A percentile compares a stretch with the other conserved stretches of the same genome.
Evolutionary conservation across 345 rosid genomes (phyloP).

Genomic region (Turnera subulata): DNA sequence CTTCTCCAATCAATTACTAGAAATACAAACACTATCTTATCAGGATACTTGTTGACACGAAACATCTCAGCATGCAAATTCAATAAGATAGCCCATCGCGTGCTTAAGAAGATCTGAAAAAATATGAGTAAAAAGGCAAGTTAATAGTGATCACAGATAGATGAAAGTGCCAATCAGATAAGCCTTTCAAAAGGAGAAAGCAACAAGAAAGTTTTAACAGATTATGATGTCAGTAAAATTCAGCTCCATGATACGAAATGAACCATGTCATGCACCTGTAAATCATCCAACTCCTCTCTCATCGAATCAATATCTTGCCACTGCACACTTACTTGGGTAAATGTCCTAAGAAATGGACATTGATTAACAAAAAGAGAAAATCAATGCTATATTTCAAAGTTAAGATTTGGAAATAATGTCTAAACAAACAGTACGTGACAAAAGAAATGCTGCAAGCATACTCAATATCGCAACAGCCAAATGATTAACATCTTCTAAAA

Average conservation of each 20-base stretch:
- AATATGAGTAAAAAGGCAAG: constrained; percentile 1
- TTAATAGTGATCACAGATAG: background rate
- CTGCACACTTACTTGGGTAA: constrained; percentile 95
- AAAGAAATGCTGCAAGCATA: background rate
- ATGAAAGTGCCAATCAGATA: background rate
- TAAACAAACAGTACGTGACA: background rate
- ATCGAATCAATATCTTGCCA: constrained; percentile 99
- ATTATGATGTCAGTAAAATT: background rate
- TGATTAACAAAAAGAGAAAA: too few relatives aligned
- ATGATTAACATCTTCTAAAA: too few relatives aligned
- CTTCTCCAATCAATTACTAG: background rate
- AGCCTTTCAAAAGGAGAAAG: constrained; percentile 2
- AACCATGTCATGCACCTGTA: constrained; percentile 50
- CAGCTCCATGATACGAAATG: too few relatives aligned
- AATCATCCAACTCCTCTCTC: constrained; percentile 98
- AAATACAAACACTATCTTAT: constrained; percentile 1
- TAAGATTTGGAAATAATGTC: too few relatives aligned
- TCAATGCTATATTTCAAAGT: too few relatives aligned
- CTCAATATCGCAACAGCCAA: background rate
- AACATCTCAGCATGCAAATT: constrained; percentile 98
- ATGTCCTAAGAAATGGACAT: constrained; percentile 49
- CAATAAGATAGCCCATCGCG: constrained; percentile 96
- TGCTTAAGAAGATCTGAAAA: constrained; percentile 91
- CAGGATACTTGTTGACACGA: constrained; percentile 99
- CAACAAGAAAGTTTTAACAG: background rate